phyloP scores from a whole-genome alignment of 2,329 filamentous ascomycete species.

The Botrytis cinerea region DNA sequence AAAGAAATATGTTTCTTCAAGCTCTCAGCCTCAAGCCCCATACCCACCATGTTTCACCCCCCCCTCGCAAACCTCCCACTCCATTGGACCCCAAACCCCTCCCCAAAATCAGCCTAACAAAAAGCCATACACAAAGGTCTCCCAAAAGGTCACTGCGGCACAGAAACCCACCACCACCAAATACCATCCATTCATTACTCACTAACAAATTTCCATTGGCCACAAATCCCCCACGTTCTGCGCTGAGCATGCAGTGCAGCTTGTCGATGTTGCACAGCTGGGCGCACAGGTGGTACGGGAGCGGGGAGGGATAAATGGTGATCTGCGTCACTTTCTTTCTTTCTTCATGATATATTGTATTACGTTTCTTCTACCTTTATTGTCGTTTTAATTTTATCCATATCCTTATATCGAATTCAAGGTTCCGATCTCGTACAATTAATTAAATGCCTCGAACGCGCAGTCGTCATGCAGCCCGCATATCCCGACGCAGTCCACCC shows the following conservation, averaged over 20 bases:
- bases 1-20: not conserved
- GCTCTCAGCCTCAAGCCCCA: not conserved
- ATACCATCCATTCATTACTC: not conserved
- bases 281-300: not conserved
- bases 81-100: not conserved
- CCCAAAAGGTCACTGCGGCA: not conserved
- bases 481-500: not conserved
- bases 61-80: not conserved
- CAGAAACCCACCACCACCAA: not conserved
- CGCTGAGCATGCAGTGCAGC: not conserved
- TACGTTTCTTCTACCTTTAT: too few species aligned
- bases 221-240: not conserved
- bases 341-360: not conserved
- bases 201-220: not conserved
- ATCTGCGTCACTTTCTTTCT: not conserved
- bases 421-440: not conserved
- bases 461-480: slow-evolving; percentile 5
- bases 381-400: not conserved
- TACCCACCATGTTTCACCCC: not conserved
- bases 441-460: slow-evolving; percentile 13
- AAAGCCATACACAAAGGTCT: not conserved
- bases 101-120: not conserved
- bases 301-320: slow-evolving; percentile 5
- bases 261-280: slow-evolving; percentile 7
- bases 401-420: not conserved